Evolutionary conservation across 2,329 filamentous ascomycete species (phyloP), one percentile per base, ranked within the genome.

Genomic region (Trichoderma sp.): DNA sequence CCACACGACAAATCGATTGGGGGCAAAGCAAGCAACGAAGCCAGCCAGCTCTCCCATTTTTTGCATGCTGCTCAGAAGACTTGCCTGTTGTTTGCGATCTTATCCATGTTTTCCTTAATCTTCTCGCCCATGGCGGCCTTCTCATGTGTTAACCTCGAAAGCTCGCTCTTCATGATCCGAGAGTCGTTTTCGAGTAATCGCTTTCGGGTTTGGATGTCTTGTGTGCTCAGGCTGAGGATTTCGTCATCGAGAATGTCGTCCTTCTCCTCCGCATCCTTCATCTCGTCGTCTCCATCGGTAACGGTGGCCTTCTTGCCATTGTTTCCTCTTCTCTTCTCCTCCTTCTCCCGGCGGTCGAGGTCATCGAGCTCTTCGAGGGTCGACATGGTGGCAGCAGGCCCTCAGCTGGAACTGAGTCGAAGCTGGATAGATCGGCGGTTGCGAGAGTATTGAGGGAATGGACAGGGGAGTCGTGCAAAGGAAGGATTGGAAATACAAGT

Each of bases 21-120:
- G 15, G 28, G 18, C 26, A 32, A 26, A 32, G 14, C 53, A 68
- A 14, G 24, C 21, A 57, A 64, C 14, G 9, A 30, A 64, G 47
- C 34, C 36, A 64, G 47, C 34, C 36, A 18, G 36, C 36, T 43
- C 36, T 21, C 24, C 4, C 5, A 32, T 32, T 6, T 67, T 15
- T 11, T 11, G 21, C 18, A 15, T 18, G 32, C n/a, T 47, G 3
- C 36, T 18, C 1, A 5, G 6, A 3, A 28, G 39, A 70, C 87
- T 76, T 86, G 97, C 95, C 94, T 90, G 86, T 99, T 99, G 84
- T 99, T 98, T 76, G 97, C 95, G 79, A 99, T 99, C 89, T 99
- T 99, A 77, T 99, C 97, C 79, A 93, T 85, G 80, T 99, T 99
- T 81, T 99, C 96, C 88, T 98, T 98, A 83, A 99, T 98, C 87